These are phyloP conservation scores for Scedosporium dehoogii DNA, from an alignment of 2,329 filamentous ascomycete species.

Conservation along the genomic window DNA sequence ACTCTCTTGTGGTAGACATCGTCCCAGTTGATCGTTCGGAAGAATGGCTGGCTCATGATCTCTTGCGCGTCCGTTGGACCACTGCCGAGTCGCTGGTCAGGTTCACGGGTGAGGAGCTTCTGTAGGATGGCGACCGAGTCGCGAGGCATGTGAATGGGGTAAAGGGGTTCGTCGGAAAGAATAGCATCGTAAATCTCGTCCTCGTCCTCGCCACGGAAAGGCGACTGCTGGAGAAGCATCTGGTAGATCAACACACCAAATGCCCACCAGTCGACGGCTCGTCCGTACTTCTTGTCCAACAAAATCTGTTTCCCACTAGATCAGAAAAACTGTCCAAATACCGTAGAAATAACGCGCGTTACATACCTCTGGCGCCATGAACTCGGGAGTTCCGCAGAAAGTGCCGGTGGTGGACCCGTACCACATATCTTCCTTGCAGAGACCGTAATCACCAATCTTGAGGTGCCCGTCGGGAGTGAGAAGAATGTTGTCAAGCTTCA, in stretches of 20 bases:
- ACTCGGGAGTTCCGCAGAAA: slow-evolving; percentile 98
- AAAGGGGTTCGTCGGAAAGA: slow-evolving; percentile 90
- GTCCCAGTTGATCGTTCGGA: slow-evolving; percentile 96
- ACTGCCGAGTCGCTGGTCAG: slow-evolving; percentile 83
- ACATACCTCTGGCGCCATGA: slow-evolving; percentile 89
- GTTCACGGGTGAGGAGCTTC: slow-evolving; percentile 91
- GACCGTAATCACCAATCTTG: slow-evolving; percentile 96
- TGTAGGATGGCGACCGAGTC: slow-evolving; percentile 97
- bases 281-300: slow-evolving; percentile 95
- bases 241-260: slow-evolving; percentile 99
- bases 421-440: slow-evolving; percentile 99
- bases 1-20: slow-evolving; percentile 96
- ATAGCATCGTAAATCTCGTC: slow-evolving; percentile 99
- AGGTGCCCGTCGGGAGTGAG: slow-evolving; percentile 93
- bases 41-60: slow-evolving; percentile 98
- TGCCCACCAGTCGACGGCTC: slow-evolving; percentile 98
- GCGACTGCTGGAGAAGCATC: slow-evolving; percentile 97
- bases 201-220: slow-evolving; percentile 97
- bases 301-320: slow-evolving; percentile 54
- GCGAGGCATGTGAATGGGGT: slow-evolving; percentile 96
- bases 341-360: neutral
- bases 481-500: slow-evolving; percentile 89
- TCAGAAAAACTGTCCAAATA: slow-evolving; percentile 18
- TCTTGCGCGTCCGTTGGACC: slow-evolving; percentile 96
- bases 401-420: slow-evolving; percentile 94